These are phyloP conservation scores for Mycena pura DNA, from an alignment of 768 basidiomycete genomes.

Conservation along the genomic window DNA sequence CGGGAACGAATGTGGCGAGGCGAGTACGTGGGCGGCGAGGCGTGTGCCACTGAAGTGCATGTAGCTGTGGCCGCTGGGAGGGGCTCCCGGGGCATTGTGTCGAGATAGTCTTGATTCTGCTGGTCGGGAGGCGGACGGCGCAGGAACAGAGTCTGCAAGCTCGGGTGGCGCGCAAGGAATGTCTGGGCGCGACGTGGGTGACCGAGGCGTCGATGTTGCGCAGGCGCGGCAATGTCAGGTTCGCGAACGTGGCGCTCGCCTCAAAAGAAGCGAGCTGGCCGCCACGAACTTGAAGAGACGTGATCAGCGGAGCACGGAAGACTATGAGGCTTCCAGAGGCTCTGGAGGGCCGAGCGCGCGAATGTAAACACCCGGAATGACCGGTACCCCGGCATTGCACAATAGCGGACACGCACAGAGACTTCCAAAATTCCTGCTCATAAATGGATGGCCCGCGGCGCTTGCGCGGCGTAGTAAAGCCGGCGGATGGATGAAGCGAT, in stretches of 20 bases:
- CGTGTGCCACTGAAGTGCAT: neutral
- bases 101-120: too few relatives aligned
- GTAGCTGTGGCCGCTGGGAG: neutral
- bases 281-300: too few relatives aligned
- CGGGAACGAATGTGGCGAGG: neutral
- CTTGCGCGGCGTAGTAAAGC: neutral
- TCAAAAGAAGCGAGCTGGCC: neutral
- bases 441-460: neutral
- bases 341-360: neutral
- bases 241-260: neutral
- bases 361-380: neutral
- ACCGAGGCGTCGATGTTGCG: neutral
- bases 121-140: neutral
- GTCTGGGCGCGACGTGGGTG: neutral
- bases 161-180: slow-evolving; percentile 6
- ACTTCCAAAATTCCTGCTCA: neutral
- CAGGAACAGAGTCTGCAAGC: neutral
- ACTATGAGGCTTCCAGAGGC: slow-evolving; percentile 1
- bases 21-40: neutral
- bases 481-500: neutral
- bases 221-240: neutral
- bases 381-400: neutral
- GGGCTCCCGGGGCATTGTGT: neutral
- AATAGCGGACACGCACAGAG: neutral
- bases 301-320: too few relatives aligned